Percentiles rank a stretch among this genome's conserved stretches.
These are phyloP conservation scores for Steccherinum ochraceum DNA, from an alignment of 768 basidiomycete species.

Conservation along the genomic window DNA sequence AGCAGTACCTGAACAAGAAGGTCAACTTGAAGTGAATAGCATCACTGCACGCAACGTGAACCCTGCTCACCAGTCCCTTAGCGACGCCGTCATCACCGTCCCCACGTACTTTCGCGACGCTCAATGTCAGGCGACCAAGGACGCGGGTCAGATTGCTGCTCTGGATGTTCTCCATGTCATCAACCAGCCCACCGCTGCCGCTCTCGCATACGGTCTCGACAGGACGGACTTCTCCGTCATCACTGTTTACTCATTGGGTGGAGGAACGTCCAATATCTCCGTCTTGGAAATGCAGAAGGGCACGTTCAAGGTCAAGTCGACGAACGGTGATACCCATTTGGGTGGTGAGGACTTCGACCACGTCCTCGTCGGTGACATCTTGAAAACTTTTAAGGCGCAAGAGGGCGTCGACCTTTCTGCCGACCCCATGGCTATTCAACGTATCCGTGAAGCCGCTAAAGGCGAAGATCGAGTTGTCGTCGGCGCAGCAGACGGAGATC, in stretches of 20 bases:
- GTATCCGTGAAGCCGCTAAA: conserved; percentile 98
- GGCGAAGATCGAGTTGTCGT: conserved; percentile 97
- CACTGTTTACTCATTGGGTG: conserved; percentile 97
- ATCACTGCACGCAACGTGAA: background rate
- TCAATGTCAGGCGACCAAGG: conserved; percentile 97
- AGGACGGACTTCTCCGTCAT: conserved; percentile 76
- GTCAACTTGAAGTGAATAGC: conserved; percentile 86
- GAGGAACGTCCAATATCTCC: conserved; percentile 99
- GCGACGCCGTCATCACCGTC: conserved; percentile 89
- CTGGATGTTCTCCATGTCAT: conserved; percentile 97
- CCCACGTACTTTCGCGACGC: conserved; percentile 99
- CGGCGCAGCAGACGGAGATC: conserved; percentile 92
- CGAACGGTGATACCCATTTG: conserved; percentile 98
- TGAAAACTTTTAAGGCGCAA: conserved; percentile 94
- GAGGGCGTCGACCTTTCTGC: conserved; percentile 70
- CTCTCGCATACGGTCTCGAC: conserved; percentile 96
- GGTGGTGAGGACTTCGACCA: conserved; percentile 97
- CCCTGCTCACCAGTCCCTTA: conserved; percentile 21
- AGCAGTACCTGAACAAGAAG: conserved; percentile 77
- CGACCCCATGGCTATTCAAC: conserved; percentile 96
- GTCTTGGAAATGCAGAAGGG: conserved; percentile 99
- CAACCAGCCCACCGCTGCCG: conserved; percentile 98
- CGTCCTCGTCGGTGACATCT: conserved; percentile 75
- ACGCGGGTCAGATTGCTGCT: conserved; percentile 96
- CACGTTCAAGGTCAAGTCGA: conserved; percentile 99